These are phyloP conservation scores for Saccharum officinarum DNA, from an alignment of 176 grass and related monocot species.

Conservation along the genomic window DNA sequence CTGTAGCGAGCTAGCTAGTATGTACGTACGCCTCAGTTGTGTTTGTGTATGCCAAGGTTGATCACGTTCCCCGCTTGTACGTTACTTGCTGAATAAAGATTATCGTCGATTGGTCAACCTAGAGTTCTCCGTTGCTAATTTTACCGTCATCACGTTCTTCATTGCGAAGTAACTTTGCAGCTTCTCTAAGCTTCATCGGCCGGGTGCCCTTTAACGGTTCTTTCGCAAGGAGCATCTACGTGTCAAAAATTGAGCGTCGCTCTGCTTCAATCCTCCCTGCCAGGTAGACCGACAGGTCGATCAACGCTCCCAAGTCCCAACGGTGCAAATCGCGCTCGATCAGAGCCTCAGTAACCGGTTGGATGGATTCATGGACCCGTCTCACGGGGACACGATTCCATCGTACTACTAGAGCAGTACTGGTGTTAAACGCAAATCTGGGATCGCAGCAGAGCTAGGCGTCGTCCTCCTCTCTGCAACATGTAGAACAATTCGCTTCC, in stretches of 20 bases:
- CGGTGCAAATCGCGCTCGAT: too few species aligned
- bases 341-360: too few species aligned
- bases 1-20: too few species aligned
- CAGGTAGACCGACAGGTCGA: neutral
- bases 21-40: neutral
- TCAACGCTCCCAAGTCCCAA: too few species aligned
- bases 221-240: neutral
- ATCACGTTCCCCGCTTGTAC: constrained; percentile 1
- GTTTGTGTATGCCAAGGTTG: constrained; percentile 12
- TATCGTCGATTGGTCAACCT: neutral
- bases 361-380: too few species aligned
- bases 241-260: neutral
- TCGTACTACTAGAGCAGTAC: neutral
- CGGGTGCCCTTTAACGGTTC: neutral
- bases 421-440: too few species aligned
- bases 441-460: too few species aligned
- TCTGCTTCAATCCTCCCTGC: too few species aligned
- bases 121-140: neutral
- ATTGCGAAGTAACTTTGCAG: neutral
- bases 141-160: neutral
- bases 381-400: neutral
- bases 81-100: neutral
- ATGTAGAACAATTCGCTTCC: too few species aligned
- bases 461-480: too few species aligned
- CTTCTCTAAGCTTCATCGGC: neutral